Conservation (phyloP, 768 basidiomycete genomes). For the Lentinula lateritia region DNA sequence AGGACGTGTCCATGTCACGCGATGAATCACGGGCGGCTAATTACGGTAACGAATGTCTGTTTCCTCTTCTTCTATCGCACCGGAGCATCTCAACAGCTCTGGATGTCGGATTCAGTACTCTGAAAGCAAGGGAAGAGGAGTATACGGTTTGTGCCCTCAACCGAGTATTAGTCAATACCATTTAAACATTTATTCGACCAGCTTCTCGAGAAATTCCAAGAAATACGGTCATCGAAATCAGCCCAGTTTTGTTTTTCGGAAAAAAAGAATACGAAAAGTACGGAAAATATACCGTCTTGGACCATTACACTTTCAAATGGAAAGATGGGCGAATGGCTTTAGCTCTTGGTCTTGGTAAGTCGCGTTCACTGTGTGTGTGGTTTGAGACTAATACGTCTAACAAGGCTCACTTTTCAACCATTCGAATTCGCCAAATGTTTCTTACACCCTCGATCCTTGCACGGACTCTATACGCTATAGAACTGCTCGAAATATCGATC, state of each 20-base stretch:
- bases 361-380: slow-evolving; percentile 4
- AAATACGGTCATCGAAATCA: slow-evolving; percentile 71
- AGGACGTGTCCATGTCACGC: not conserved
- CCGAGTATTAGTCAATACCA: not conserved
- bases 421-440: slow-evolving; percentile 62
- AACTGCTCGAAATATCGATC: slow-evolving; percentile 44
- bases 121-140: slow-evolving; percentile 52
- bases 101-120: slow-evolving; percentile 42
- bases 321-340: slow-evolving; percentile 70
- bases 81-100: slow-evolving; percentile 36
- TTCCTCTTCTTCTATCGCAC: slow-evolving; percentile 7
- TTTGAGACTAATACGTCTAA: not conserved
- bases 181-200: slow-evolving; percentile 12
- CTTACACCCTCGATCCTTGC: slow-evolving; percentile 47
- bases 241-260: slow-evolving; percentile 76
- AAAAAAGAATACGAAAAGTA: slow-evolving; percentile 65
- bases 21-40: not conserved
- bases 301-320: slow-evolving; percentile 79
- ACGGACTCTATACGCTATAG: slow-evolving; percentile 61
- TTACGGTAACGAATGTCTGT: too few relatives aligned
- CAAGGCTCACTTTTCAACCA: slow-evolving; percentile 83
- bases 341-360: slow-evolving; percentile 67
- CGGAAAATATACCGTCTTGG: slow-evolving; percentile 58
- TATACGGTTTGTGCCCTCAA: slow-evolving; percentile 45
- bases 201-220: slow-evolving; percentile 51